Evolutionary conservation across 441 rosid species (phyloP), one percentile per base, ranked within the genome.

Genomic region (Lepidium campestre): DNA sequence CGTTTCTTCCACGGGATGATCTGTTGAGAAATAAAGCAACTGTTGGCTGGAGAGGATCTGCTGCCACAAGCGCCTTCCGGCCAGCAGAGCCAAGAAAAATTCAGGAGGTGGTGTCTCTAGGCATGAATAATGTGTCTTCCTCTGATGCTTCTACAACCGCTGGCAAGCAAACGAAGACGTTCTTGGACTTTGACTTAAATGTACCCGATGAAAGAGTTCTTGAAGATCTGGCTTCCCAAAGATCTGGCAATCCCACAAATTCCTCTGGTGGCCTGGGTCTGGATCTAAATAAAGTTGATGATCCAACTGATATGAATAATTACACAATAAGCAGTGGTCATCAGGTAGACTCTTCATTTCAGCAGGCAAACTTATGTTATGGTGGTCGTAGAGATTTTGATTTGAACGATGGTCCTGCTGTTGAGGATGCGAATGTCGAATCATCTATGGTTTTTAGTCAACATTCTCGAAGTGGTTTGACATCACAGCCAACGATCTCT

Each of bases 1-100:
- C 90, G 9, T 93, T 93, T 84, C 82, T 87, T 39, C 99, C 95
- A 10, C 95, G 84, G 13, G 89, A 87, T 18, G 87, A 93, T 66
- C 71, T 87, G 7, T 58, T 91, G 73, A 83, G 80, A 80, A 84
- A 78, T 60, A 91, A 81, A 78, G 88, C 42, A 78, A 78, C 74
- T 67, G 78, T 89, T 79, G 95, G 99, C 45, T 91, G 99, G 99
- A 93, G 90, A 80, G 99, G 99, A 60, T 89, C 99, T 36, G 99
- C 99, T 4, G 97, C 99, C 53, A 93, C 99, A n/a, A 93, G 99
- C 76, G 99, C 99, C 14, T 93, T 93, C 74, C 80, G 99, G 3
- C 99, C 97, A 22, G 95, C 99, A 54, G 99, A 89, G 75, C 94
- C 97, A 20, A 80, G 99, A 71, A 91, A 82, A 77, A 41, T 39